A percentile compares a stretch with the other conserved stretches of the same genome.
Evolutionary conservation across 1,284 basidiomycete species (phyloP).

Genomic region (Agroathelia rolfsii): DNA sequence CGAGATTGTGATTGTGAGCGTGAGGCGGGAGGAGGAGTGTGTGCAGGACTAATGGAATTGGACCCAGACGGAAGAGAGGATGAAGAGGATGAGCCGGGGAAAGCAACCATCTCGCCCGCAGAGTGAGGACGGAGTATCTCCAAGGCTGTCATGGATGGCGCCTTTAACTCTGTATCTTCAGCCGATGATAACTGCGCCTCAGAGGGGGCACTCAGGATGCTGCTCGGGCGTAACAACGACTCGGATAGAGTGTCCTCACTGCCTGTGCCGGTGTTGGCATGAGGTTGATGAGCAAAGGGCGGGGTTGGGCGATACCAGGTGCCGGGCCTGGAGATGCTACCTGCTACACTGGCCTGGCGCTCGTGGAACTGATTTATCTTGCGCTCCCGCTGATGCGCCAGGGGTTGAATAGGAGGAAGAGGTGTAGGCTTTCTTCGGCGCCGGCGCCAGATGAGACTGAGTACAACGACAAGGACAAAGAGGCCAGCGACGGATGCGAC

Average conservation of each 20-base stretch:
- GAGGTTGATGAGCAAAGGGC: slow-evolving; percentile 1
- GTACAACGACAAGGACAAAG: slow-evolving; percentile 28
- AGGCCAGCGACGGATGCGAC: slow-evolving; percentile 30
- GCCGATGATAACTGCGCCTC: too few species aligned
- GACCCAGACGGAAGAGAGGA: slow-evolving; percentile 17
- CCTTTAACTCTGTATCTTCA: too few species aligned
- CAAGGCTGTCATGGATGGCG: too few species aligned
- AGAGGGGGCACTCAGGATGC: too few species aligned
- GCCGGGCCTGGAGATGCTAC: slow-evolving; percentile 5
- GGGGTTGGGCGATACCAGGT: slow-evolving; percentile 5
- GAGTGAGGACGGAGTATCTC: too few species aligned
- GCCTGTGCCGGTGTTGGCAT: neutral
- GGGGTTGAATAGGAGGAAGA: slow-evolving; percentile 49
- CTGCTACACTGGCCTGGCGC: neutral
- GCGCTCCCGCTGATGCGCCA: slow-evolving; percentile 47
- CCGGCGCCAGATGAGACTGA: slow-evolving; percentile 26
- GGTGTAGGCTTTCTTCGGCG: slow-evolving; percentile 28
- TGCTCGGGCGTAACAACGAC: too few species aligned
- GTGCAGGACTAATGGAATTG: slow-evolving; percentile 13
- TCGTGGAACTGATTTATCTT: slow-evolving; percentile 26
- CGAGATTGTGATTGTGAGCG: slow-evolving; percentile 12
- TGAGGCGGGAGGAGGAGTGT: slow-evolving; percentile 9
- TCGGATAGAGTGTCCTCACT: neutral
- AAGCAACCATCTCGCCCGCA: too few species aligned
- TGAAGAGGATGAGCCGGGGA: slow-evolving; percentile 12